Base-by-base conservation (phyloP, 2,329 filamentous ascomycete species). In the Bipolaris sorokiniana region DNA sequence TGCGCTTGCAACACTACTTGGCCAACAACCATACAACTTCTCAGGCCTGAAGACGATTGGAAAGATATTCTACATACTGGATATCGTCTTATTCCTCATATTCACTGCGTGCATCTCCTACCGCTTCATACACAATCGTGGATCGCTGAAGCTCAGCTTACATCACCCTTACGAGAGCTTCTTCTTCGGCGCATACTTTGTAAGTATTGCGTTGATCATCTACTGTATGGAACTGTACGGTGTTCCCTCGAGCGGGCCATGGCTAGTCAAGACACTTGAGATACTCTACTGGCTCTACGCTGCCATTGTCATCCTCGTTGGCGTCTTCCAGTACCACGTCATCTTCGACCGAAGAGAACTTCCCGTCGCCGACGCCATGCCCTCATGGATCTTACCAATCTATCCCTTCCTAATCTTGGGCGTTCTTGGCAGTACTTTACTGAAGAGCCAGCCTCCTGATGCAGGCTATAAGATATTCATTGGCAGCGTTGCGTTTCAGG, bases 291-390 rank as follows among this genome's bases (percentile, higher is more conserved):
- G 90, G 90, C 73, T 80, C 0, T 93, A 92, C 68, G 81, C 87
- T 10, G 77, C 79, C 2, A 72, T 83, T 22, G 66, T 66, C 5
- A 57, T 61, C 15, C 45, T 70, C 2, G 65, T 69, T n/a, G 65
- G 88, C 72, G 97, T 98, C 90, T 87, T 98, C 66, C 94, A 98
- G 84, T 98, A 98, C 81, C 94, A 98, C 77, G 95, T 98, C 74
- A 90, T 97, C 74, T 98, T 98, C 85, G 93, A 89, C 79, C 86
- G 90, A 72, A 92, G 97, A 68, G 59, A 69, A 42, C 65, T 79
- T 15, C 73, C 69, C 41, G 68, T 78, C 11, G 66, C 73, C 5
- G 75, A 77, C 22, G 77, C 77, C 45, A 74, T 78, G 37, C 76
- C 77, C 0, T 74, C 76, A 0, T 80, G 78, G 77, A 68, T 73